These are phyloP conservation scores for Coemansia sp. DNA, from an alignment of 192 early-diverging fungal genomes.

Conservation along the genomic window DNA sequence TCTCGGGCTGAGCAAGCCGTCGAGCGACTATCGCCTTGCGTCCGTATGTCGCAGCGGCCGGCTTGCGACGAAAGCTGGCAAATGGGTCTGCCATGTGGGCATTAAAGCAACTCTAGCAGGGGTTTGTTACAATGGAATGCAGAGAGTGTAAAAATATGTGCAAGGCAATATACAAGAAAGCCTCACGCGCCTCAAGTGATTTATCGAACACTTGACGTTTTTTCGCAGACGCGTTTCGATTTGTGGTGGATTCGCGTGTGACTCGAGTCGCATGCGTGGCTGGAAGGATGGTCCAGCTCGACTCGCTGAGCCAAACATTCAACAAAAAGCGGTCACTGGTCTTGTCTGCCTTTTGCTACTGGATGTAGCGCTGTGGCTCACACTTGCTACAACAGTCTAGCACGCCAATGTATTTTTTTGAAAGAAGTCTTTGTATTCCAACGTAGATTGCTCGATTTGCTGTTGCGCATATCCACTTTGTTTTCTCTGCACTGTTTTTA, in stretches of 20 bases:
- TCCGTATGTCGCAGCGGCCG: conserved; percentile 45
- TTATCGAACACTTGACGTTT: background rate
- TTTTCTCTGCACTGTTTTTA: background rate
- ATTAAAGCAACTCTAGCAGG: background rate
- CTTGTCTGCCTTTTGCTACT: background rate
- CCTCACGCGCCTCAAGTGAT: background rate
- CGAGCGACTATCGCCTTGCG: conserved; percentile 48
- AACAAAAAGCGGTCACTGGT: background rate
- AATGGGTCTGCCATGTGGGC: conserved; percentile 46
- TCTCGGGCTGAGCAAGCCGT: conserved; percentile 21
- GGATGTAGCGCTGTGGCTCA: too few relatives aligned
- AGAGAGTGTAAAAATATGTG: background rate
- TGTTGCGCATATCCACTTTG: too few relatives aligned
- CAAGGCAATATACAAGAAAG: background rate
- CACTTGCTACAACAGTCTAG: background rate
- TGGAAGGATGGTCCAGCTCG: background rate
- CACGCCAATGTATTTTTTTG: background rate
- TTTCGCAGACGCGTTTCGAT: background rate
- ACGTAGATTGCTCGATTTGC: too few relatives aligned
- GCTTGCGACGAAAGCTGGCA: conserved; percentile 43
- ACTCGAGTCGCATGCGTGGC: conserved; percentile 1
- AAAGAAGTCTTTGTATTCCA: too few relatives aligned
- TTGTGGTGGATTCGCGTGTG: conserved; percentile 4
- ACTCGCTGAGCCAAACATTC: background rate
- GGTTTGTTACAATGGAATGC: background rate